Evolutionary conservation across 805 yeast genomes (phyloP), one percentile per base, ranked within the genome.

Genomic region (Ogataea pini): DNA sequence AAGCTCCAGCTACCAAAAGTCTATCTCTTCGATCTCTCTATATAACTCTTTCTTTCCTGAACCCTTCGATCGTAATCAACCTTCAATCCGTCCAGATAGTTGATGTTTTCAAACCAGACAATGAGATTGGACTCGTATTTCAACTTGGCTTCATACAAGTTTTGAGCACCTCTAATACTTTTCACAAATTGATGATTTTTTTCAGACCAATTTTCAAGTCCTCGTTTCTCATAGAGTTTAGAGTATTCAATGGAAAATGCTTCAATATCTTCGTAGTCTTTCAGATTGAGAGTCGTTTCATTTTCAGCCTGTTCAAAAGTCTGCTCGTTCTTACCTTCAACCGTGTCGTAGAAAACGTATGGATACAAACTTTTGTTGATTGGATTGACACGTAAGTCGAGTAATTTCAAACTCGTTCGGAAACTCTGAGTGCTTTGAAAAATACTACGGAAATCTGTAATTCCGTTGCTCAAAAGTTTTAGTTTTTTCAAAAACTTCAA

Each of bases 341-440:
- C 39, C 13, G 48, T 24, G 4, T 77, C 76, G 51, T 72, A 74
- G 60, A 79, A 79, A 1, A 79, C 79, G 54, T 72, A 78, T 0
- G 85, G 82, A 57, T 79, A 78, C 42, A 75, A 66, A 9, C 70
- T 73, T 36, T 67, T 62, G 36, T 73, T 78, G 22, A 77, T 50
- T 13, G 80, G 76, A 52, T 79, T 79, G 46, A 78, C 72, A 31
- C 83, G 65, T 41, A 78, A 47, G 57, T 79, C 85, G 14, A 79
- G 56, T 7, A 69, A 62, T 47, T 59, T 64, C 51, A 79, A 56
- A 3, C 65, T 56, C 3, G 50, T 44, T 36, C 80, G 58, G 4
- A 57, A 34, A 0, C 68, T 54, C 0, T 63, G 65, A 3, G 64
- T 54, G 25, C 70, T 51, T 1, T 71, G 63, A 3, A 59, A 54